Evolutionary conservation across 768 basidiomycete genomes (phyloP).

Genomic region (Lentinus tigrinus): DNA sequence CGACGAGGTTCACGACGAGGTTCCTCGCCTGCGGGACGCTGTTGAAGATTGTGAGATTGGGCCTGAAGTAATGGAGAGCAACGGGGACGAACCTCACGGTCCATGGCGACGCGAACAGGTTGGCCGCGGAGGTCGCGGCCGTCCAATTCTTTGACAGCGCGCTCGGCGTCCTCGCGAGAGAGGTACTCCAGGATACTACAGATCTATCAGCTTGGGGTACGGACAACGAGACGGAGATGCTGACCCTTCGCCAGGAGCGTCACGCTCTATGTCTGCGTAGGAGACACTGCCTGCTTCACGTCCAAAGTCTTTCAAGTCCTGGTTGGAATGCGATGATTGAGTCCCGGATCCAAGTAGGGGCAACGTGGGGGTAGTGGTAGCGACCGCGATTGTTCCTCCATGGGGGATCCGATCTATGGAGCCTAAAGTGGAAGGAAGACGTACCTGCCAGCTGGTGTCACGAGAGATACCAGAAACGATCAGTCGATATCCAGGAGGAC

Average conservation of each 20-base stretch:
- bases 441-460: conserved; percentile 99
- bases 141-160: conserved; percentile 85
- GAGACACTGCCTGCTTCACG: conserved; percentile 91
- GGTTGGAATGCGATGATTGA: conserved; percentile 33
- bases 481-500: conserved; percentile 81
- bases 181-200: conserved; percentile 87
- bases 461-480: conserved; percentile 87
- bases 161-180: conserved; percentile 86
- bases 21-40: conserved; percentile 72
- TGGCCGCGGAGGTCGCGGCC: conserved; percentile 86
- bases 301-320: conserved; percentile 99
- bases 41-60: neutral
- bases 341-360: conserved; percentile 17
- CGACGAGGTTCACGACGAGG: conserved; percentile 52
- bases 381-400: neutral
- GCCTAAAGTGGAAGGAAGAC: conserved; percentile 34
- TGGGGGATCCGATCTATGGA: neutral
- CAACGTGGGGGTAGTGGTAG: neutral
- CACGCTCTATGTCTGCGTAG: conserved; percentile 93
- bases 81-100: conserved; percentile 52
- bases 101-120: conserved; percentile 67
- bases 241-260: conserved; percentile 83
- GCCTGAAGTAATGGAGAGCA: neutral
- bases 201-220: neutral
- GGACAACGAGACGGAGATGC: conserved; percentile 24